These are phyloP conservation scores for Trichosporon sp. DNA, from an alignment of 1,284 basidiomycete species.

Conservation along the genomic window DNA sequence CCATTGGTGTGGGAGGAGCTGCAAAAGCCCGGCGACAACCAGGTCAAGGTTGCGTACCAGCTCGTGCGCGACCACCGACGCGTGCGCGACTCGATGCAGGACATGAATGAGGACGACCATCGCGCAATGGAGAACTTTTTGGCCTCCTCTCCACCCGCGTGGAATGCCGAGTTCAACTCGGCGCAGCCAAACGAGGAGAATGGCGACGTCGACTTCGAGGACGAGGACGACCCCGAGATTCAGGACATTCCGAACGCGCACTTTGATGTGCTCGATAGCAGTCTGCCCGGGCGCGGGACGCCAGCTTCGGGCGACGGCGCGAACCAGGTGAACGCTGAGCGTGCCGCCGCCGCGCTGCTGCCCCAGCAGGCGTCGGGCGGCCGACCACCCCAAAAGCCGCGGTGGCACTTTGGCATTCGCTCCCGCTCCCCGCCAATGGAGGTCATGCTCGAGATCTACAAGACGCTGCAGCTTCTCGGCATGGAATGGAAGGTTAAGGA, in stretches of 20 bases:
- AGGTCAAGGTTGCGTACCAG: slow-evolving; percentile 96
- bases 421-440: slow-evolving; percentile 96
- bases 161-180: slow-evolving; percentile 57
- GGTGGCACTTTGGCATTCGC: slow-evolving; percentile 98
- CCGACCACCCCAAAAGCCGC: slow-evolving; percentile 60
- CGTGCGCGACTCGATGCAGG: slow-evolving; percentile 66
- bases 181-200: slow-evolving; percentile 32
- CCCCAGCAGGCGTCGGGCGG: slow-evolving; percentile 35
- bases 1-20: slow-evolving; percentile 85
- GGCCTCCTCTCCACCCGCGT: slow-evolving; percentile 60
- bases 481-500: slow-evolving; percentile 82
- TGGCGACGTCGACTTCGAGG: slow-evolving; percentile 61
- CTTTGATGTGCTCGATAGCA: slow-evolving; percentile 82
- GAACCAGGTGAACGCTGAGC: slow-evolving; percentile 47
- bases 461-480: slow-evolving; percentile 84
- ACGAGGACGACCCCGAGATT: slow-evolving; percentile 60
- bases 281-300: slow-evolving; percentile 62
- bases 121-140: slow-evolving; percentile 60
- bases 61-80: slow-evolving; percentile 85
- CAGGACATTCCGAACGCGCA: slow-evolving; percentile 63
- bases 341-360: slow-evolving; percentile 50
- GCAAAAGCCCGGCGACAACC: slow-evolving; percentile 82
- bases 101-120: slow-evolving; percentile 50
- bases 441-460: slow-evolving; percentile 98
- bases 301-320: slow-evolving; percentile 5